A percentile compares a stretch with the other conserved stretches of the same genome.
phyloP scores from a whole-genome alignment of 164 flowering plant genomes.

The Warburgia ugandensis region DNA sequence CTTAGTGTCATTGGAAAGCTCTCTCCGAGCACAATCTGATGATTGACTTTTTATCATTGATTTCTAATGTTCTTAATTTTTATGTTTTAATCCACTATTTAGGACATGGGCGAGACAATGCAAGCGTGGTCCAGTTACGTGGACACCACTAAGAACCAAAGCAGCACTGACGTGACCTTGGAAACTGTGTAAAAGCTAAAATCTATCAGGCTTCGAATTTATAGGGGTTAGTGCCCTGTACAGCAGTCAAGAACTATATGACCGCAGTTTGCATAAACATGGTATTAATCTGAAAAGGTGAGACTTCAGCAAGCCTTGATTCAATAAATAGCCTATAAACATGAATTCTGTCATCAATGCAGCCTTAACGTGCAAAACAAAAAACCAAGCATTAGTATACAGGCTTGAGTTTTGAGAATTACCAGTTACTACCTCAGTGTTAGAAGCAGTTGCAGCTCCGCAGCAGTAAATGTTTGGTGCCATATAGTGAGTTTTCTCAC shows the following conservation, averaged over 20 bases:
- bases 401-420: constrained; percentile 1
- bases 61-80: no score
- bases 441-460: constrained; percentile 97
- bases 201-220: background rate
- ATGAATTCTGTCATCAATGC: no score
- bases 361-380: background rate
- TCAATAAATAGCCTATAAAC: no score
- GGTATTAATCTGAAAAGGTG: constrained; percentile 95
- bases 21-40: no score
- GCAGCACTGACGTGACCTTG: constrained; percentile 95
- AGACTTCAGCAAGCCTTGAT: constrained; percentile 79
- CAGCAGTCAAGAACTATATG: background rate
- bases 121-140: constrained; percentile 91
- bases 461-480: constrained; percentile 97
- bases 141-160: constrained; percentile 97
- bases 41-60: no score
- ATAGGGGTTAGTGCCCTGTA: background rate
- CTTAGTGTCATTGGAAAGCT: no score
- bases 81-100: no score
- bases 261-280: no score
- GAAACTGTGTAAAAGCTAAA: constrained; percentile 37
- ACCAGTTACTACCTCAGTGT: constrained; percentile 98
- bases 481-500: constrained; percentile 96
- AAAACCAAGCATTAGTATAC: background rate
- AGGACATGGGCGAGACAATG: no score